Evolutionary conservation across 495 filamentous ascomycete genomes (phyloP).

Genomic region (Letharia columbiana): DNA sequence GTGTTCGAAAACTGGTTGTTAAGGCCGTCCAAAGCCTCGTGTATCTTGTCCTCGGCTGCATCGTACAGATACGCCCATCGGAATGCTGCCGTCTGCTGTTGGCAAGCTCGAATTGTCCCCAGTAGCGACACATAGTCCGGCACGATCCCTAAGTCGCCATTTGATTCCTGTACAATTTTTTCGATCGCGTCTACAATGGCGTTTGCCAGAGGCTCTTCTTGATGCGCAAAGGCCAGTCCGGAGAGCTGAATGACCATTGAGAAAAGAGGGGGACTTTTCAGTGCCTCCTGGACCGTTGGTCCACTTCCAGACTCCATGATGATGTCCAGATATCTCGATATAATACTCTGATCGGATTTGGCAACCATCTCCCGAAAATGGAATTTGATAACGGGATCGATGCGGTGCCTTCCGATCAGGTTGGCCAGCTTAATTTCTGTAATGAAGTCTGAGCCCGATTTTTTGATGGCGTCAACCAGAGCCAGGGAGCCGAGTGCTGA

Average conservation of each 20-base stretch:
- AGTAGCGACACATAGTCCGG: constrained; percentile 16
- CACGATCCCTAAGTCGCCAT: background rate
- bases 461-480: constrained; percentile 15
- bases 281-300: constrained; percentile 17
- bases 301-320: constrained; percentile 17
- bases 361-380: constrained; percentile 16
- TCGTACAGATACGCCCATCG: constrained; percentile 16
- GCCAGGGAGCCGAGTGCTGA: constrained; percentile 13
- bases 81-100: constrained; percentile 18
- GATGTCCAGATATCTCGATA: constrained; percentile 21
- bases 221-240: constrained; percentile 12
- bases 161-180: constrained; percentile 12
- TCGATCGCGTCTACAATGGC: constrained; percentile 15
- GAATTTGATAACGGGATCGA: constrained; percentile 15
- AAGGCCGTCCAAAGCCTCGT: background rate
- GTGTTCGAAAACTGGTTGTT: background rate
- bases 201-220: constrained; percentile 10
- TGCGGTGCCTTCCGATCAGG: constrained; percentile 14
- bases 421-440: constrained; percentile 19
- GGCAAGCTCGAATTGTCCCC: constrained; percentile 16
- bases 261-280: constrained; percentile 19
- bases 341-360: constrained; percentile 13
- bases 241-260: constrained; percentile 23
- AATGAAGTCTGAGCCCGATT: constrained; percentile 17
- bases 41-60: constrained; percentile 15